Evolutionary conservation across 1,284 basidiomycete genomes (phyloP), one percentile per base, ranked within the genome.

Genomic region (Melanopsichium pennsylvanicum): DNA sequence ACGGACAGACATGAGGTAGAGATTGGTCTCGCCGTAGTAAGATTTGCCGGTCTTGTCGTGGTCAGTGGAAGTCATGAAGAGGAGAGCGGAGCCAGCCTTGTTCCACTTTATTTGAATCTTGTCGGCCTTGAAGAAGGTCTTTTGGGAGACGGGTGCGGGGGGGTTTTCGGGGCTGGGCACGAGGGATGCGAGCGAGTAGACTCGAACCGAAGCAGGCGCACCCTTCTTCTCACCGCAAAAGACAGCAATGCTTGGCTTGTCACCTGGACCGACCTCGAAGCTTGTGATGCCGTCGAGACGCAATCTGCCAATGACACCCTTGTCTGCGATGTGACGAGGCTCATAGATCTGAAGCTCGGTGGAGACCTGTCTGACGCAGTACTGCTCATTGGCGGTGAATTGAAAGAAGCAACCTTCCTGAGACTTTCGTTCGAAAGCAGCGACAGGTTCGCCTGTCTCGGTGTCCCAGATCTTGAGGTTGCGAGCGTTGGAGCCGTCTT

Each of bases 191-290:
- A 97, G 85, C 46, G 88, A 86, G 82, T 90, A 94, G 49, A 97
- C 88, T 76, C 89, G 90, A 79, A 97, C 87, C 61, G 86, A 90
- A 1, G 93, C 95, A 1, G 95, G 95, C n/a, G 89, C 88, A 54
- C 94, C 94, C 85, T 97, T 97, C 85, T 93, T 93, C 85, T 97
- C 94, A 1, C 89, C 90, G 34, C 94, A 85, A 81, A 97, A 98
- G 13, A 95, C 87, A 4, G 93, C 93, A 25, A 97, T 80, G 16
- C 86, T 89, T 4, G 91, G 90, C 78, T 91, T 91, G 74, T 89
- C 83, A 10, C 92, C 92, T 10, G 91, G 91, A 72, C 90, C 91
- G 61, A 94, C 84, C 15, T 86, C 85, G 55, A 92, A 86, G 72
- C 85, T 87, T 5, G 88, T 88, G 39, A 92, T 87, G 19, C 90